These are phyloP conservation scores for Vigna radiata DNA, from an alignment of 306 rosid species.

Conservation along the genomic window DNA sequence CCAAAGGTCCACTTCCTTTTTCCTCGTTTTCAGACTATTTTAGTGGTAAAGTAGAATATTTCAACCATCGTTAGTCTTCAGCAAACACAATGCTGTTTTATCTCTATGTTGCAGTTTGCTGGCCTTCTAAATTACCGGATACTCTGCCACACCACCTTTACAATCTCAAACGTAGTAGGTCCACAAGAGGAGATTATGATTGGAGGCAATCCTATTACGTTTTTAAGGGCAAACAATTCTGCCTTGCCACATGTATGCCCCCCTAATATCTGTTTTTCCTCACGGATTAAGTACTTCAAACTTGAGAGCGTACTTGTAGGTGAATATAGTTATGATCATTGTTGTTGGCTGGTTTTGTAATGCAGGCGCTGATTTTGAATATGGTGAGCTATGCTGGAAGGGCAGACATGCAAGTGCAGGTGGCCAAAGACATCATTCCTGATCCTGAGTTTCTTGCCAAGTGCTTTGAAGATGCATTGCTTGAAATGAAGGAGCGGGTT, in stretches of 20 bases:
- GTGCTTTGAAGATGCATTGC: constrained; percentile 86
- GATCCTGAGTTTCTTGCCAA: constrained; percentile 84
- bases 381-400: constrained; percentile 90
- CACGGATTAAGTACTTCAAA: constrained; percentile 5
- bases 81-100: constrained; percentile 17
- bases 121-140: constrained; percentile 71
- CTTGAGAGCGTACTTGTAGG: neutral
- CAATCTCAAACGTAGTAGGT: constrained; percentile 84
- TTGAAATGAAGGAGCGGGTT: constrained; percentile 73
- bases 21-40: neutral
- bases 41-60: neutral
- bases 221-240: constrained; percentile 72
- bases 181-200: constrained; percentile 79
- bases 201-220: constrained; percentile 74
- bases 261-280: constrained; percentile 39
- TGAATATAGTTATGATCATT: neutral
- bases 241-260: constrained; percentile 76
- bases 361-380: constrained; percentile 81
- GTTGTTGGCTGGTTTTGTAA: constrained; percentile 39
- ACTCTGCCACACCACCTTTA: constrained; percentile 76
- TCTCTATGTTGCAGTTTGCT: constrained; percentile 59
- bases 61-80: constrained; percentile 16
- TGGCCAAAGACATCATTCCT: constrained; percentile 87
- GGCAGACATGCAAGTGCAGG: constrained; percentile 92
- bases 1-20: constrained; percentile 59